phyloP scores from a whole-genome alignment of 768 basidiomycete genomes.

The Boletus rubroflammeus region DNA sequence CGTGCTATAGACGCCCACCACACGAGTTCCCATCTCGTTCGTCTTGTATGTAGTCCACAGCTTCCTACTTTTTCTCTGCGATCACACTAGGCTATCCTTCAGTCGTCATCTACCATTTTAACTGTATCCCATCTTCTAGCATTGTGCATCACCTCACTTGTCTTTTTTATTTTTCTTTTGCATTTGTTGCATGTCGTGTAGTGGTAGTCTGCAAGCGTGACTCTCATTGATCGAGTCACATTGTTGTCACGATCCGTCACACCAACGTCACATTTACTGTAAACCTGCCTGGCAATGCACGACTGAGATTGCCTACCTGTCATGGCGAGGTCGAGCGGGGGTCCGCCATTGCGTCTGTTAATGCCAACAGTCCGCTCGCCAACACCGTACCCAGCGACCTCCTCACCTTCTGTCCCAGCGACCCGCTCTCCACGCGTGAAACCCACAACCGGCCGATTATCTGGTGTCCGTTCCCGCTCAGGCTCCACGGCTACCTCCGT shows the following conservation, averaged over 20 bases:
- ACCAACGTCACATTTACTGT: slow-evolving; percentile 4
- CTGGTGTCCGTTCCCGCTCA: slow-evolving; percentile 32
- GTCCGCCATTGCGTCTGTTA: slow-evolving; percentile 20
- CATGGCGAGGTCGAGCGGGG: slow-evolving; percentile 19
- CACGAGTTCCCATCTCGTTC: not conserved
- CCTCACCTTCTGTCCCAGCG: slow-evolving; percentile 12
- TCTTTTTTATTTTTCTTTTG: not conserved
- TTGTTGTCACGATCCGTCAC: slow-evolving; percentile 12
- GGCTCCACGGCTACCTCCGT: slow-evolving; percentile 27
- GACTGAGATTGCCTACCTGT: not conserved
- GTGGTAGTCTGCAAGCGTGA: slow-evolving; percentile 1
- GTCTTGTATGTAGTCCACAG: slow-evolving; percentile 14
- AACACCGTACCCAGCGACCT: not conserved
- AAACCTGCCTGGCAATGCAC: not conserved
- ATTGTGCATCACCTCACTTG: slow-evolving; percentile 16
- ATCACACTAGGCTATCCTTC: slow-evolving; percentile 9
- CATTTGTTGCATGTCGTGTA: not conserved
- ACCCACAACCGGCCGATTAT: slow-evolving; percentile 25
- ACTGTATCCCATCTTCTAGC: slow-evolving; percentile 16
- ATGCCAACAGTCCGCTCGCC: slow-evolving; percentile 35
- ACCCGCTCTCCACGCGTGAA: slow-evolving; percentile 25
- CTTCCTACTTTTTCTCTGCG: slow-evolving; percentile 1
- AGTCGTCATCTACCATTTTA: slow-evolving; percentile 3
- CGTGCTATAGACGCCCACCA: slow-evolving; percentile 37
- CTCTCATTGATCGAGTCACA: slow-evolving; percentile 6